Percentiles rank a stretch among this genome's conserved stretches.
phyloP scores from a whole-genome alignment of 345 rosid species.

The Hibiscus tridactylites region DNA sequence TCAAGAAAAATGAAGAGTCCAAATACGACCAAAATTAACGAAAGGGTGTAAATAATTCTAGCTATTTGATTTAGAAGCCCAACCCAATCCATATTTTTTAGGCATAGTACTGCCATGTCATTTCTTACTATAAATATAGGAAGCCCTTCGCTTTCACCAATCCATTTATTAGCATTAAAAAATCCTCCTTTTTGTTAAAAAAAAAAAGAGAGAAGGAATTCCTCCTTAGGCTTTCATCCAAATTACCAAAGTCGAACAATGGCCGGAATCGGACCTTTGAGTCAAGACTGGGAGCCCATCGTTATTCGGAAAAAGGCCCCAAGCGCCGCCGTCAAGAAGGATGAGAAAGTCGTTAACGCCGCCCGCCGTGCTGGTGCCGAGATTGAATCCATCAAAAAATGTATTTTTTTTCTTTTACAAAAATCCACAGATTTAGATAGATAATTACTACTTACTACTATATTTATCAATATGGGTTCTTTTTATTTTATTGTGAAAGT shows the following conservation, averaged over 20 bases:
- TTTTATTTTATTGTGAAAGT: background rate
- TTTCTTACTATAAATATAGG: no score
- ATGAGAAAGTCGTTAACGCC: conserved; percentile 78
- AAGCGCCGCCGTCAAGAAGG: conserved; percentile 58
- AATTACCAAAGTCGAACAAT: conserved; percentile 13
- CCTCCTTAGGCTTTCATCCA: background rate
- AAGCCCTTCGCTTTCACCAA: no score
- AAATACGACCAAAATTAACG: no score
- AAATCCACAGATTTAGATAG: background rate
- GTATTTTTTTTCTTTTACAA: conserved; percentile 13
- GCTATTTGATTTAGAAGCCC: no score
- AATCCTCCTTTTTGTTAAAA: no score
- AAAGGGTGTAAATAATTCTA: no score
- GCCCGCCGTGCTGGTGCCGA: conserved; percentile 81
- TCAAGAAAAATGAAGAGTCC: no score
- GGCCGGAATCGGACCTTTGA: conserved; percentile 59
- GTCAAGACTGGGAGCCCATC: conserved; percentile 87
- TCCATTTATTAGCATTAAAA: no score
- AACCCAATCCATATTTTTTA: no score
- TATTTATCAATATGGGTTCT: background rate
- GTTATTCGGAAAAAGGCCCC: conserved; percentile 69
- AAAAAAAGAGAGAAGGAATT: no score
- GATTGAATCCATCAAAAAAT: conserved; percentile 60
- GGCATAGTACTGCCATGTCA: no score
- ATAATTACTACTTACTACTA: no score